Base-by-base conservation (phyloP, 2,329 filamentous ascomycete species). In the Ophiostoma sp. region DNA sequence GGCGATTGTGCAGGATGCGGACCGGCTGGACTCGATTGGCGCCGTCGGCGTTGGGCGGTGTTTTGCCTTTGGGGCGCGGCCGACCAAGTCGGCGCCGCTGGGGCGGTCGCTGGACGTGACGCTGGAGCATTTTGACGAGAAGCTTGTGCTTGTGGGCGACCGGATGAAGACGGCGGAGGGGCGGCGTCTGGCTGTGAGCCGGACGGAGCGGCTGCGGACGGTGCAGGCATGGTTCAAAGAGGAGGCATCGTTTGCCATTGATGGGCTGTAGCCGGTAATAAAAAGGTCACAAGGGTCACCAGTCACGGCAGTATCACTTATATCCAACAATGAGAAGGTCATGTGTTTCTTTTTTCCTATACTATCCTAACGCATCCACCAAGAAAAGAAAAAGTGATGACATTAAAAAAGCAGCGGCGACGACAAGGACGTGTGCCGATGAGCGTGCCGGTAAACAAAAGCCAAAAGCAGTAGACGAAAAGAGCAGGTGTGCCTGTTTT, bases 11-110 rank as follows among this genome's bases (percentile, higher is more conserved):
- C 94, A 97, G 80, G 94, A 97, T 79, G 94, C 94, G 4, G 94
- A 97, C 81, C 85, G 94, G 7, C 82, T 98, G n/a, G 94, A 98
- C 80, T 91, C 93, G 4, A 89, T 97, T 67, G 94, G 94, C 0
- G 92, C 91, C 0, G 86, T 97, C 39, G 94, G 94, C 0, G 89
- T 97, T 70, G 94, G 87, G 1, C 83, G 94, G 62, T 87, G 86
- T 57, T 94, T 95, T 77, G 88, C 90, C 0, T 97, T 88, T 77
- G 87, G 90, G 0, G 93, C 90, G 0, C 33, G 41, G 89, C 88
- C 13, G 87, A 85, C 78, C 79, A 78, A 44, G 76, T 77, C 13
- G 79, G 78, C 48, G 76, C 36, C 54, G 10, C 41, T 36, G 15
- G 78, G 79, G 4, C 80, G 82, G 33, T 84, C 83, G 62, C 80